Percentiles rank a stretch among this genome's conserved stretches.
Conservation (phyloP, 129 eudicot genomes). For the Helichrysum umbraculigerum region DNA sequence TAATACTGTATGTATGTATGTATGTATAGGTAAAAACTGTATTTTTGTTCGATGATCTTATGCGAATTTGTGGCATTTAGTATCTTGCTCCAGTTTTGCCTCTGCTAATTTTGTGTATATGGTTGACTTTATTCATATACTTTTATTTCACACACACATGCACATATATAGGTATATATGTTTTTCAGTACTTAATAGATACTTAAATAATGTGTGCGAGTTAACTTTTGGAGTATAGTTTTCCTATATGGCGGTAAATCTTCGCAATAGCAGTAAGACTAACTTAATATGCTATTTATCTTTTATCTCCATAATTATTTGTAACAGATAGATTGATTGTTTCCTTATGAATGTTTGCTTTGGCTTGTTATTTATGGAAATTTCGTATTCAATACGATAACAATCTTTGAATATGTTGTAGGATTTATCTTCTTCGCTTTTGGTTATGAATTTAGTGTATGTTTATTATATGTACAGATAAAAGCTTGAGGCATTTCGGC, state of each 20-base stretch:
- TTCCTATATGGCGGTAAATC: not conserved
- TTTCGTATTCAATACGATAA: not conserved
- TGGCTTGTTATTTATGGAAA: slow-evolving; percentile 5
- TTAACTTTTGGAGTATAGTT: not conserved
- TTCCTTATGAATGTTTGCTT: not conserved
- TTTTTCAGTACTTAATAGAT: not conserved
- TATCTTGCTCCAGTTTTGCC: slow-evolving; percentile 12
- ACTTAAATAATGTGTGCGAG: slow-evolving; percentile 7
- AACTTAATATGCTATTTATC: not conserved
- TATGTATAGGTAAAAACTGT: not conserved
- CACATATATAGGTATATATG: not conserved
- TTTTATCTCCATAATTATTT: not conserved
- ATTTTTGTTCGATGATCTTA: not conserved
- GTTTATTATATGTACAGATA: slow-evolving; percentile 15
- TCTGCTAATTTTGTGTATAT: slow-evolving; percentile 2
- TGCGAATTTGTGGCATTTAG: slow-evolving; percentile 6
- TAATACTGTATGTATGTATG: too few relatives aligned
- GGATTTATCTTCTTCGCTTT: not conserved
- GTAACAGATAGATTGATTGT: not conserved
- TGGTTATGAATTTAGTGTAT: not conserved
- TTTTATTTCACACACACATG: not conserved
- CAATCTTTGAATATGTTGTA: not conserved
- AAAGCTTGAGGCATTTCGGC: slow-evolving; percentile 12
- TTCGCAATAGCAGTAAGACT: not conserved
- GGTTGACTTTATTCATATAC: slow-evolving; percentile 26